Base-by-base conservation (phyloP, 2,329 filamentous ascomycete species). In the Fusarium annulatum region DNA sequence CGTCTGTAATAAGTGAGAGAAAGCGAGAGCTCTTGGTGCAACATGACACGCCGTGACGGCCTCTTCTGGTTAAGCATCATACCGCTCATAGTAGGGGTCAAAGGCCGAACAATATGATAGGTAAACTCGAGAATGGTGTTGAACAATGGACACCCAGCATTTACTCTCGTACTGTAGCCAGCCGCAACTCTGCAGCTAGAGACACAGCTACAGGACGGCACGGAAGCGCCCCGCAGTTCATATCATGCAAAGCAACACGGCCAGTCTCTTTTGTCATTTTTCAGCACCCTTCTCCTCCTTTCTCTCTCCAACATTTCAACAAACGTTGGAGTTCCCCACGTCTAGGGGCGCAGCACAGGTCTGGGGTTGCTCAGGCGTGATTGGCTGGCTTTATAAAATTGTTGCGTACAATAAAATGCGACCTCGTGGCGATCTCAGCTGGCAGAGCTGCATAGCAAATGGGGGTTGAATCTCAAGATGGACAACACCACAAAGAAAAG, bases 341-440 rank as follows among this genome's bases (percentile, higher is more conserved):
- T 53, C 51, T 18, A 52, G 51, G 38, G 67, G 66, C 67, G 46
- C 41, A 59, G 67, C 60, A 38, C 30, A 36, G 59, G 66, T 65
- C 66, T 39, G 67, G 59, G 62, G 59, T 51, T 53, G 41, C 33
- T 43, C 26, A 45, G 26, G 39, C 19, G 26, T 64, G 66, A 69
- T 65, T 69, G 67, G 67, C 19, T 49, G 12, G 51, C 23, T 23
- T 21, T 52, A 21, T 56, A 48, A 68, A 68, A 59, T 56, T 64
- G 41, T 48, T 65, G 67, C 65, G 67, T 69, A 46, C 65, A 52
- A 69, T 48, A 42, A 59, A 65, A 58, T 69, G 58, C 67, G 42
- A 64, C 58, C 15, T 46, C 42, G 65, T 69, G 58, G 67, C 65
- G 51, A 69, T 64, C 67, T 65, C 65, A 69, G 67, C 69, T 58